Evolutionary conservation across 1,139 yeast species (phyloP).

Genomic region (Scheffersomyces lignicola): DNA sequence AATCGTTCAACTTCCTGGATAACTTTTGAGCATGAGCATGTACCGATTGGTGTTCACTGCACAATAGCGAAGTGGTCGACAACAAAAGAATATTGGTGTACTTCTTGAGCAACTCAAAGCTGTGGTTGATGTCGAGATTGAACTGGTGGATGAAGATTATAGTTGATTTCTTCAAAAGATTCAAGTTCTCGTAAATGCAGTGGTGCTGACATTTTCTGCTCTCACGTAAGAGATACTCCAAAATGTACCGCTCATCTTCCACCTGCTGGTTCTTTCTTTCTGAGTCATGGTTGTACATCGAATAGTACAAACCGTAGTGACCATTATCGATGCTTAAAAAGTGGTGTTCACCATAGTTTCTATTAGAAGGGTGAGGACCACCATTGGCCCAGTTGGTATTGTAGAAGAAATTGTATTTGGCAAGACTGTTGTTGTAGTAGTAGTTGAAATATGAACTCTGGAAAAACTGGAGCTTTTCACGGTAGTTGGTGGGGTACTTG

Average conservation of each 20-base stretch:
- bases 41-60: neutral
- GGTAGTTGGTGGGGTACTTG: slow-evolving; percentile 13
- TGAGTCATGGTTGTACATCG: slow-evolving; percentile 41
- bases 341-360: slow-evolving; percentile 13
- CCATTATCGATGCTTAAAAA: slow-evolving; percentile 39
- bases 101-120: neutral
- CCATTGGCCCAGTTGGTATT: slow-evolving; percentile 25
- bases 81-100: neutral
- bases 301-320: slow-evolving; percentile 47
- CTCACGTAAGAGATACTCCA: slow-evolving; percentile 9
- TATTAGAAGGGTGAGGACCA: slow-evolving; percentile 34
- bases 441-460: slow-evolving; percentile 41
- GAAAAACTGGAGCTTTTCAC: slow-evolving; percentile 35
- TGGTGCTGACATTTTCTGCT: neutral
- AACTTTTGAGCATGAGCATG: neutral
- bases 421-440: slow-evolving; percentile 16
- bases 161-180: slow-evolving; percentile 1
- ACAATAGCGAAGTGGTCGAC: neutral
- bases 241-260: slow-evolving; percentile 12
- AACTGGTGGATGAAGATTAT: neutral
- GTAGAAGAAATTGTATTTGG: slow-evolving; percentile 21
- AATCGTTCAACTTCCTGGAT: neutral
- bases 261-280: slow-evolving; percentile 12
- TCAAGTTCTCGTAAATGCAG: neutral
- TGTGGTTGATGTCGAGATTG: slow-evolving; percentile 1